Conservation (phyloP, 2,329 filamentous ascomycete species). For the Nigrograna mackinnonii region DNA sequence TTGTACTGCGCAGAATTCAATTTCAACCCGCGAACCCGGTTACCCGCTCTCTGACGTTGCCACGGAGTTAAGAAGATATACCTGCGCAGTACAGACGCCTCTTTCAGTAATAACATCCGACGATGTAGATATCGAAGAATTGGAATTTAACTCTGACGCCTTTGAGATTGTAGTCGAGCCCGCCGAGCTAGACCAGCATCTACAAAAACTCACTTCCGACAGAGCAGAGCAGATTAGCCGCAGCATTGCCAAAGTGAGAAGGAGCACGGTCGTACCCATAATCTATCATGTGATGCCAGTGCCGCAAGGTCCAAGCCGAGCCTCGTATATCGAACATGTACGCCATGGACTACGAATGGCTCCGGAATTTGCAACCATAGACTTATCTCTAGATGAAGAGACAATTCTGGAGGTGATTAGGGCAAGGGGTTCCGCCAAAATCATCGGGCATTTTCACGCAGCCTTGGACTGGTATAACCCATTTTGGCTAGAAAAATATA, state of each 20-base stretch:
- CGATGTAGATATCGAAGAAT: conserved; percentile 63
- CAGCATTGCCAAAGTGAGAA: conserved; percentile 62
- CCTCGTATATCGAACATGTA: conserved; percentile 60
- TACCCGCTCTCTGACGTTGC: conserved; percentile 67
- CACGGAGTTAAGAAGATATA: conserved; percentile 64
- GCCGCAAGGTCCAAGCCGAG: conserved; percentile 26
- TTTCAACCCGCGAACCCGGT: conserved; percentile 64
- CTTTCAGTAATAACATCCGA: conserved; percentile 59
- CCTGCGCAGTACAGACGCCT: conserved; percentile 67
- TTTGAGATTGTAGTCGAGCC: conserved; percentile 63
- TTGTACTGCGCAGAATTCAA: conserved; percentile 15
- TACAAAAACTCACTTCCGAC: conserved; percentile 15
- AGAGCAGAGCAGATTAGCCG: conserved; percentile 55
- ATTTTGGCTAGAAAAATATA: conserved; percentile 61
- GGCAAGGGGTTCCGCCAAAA: conserved; percentile 59
- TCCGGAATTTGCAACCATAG: conserved; percentile 63
- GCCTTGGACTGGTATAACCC: conserved; percentile 60
- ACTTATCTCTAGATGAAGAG: conserved; percentile 60
- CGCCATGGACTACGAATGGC: conserved; percentile 64
- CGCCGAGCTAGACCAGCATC: conserved; percentile 15
- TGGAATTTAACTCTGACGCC: conserved; percentile 69
- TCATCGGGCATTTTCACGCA: conserved; percentile 61
- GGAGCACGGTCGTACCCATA: conserved; percentile 60
- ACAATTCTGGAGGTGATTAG: conserved; percentile 55
- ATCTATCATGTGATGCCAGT: conserved; percentile 43